phyloP scores from a whole-genome alignment of 805 yeast species.

The Candida nonsorbophila region DNA sequence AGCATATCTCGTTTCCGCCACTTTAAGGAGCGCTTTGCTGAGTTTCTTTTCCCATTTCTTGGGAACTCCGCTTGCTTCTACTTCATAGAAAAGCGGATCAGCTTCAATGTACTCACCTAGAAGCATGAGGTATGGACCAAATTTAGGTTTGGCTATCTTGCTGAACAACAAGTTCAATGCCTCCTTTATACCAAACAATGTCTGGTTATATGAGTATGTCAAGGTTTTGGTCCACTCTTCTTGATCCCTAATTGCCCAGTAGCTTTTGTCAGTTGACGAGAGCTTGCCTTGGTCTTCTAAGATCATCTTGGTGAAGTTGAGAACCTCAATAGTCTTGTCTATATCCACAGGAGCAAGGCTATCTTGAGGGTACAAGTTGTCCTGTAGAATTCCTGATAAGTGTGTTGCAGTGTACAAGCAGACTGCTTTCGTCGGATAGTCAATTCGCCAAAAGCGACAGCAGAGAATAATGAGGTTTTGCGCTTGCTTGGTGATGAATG shows the following conservation, averaged over 20 bases:
- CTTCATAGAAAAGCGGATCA: conserved; percentile 37
- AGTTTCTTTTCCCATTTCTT: conserved; percentile 43
- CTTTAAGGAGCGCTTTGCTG: conserved; percentile 26
- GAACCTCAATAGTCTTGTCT: conserved; percentile 16
- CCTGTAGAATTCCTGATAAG: conserved; percentile 24
- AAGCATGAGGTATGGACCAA: conserved; percentile 47
- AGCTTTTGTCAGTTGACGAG: conserved; percentile 24
- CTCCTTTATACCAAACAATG: conserved; percentile 41
- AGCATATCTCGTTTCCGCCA: conserved; percentile 35
- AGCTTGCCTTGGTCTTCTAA: conserved; percentile 24
- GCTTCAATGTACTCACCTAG: conserved; percentile 46
- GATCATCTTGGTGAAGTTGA: conserved; percentile 22
- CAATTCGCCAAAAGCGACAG: conserved; percentile 56
- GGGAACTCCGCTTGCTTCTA: conserved; percentile 30
- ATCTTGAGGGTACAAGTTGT: conserved; percentile 17
- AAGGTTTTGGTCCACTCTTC: conserved; percentile 46
- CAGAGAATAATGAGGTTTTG: conserved; percentile 39
- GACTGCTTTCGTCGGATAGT: conserved; percentile 43
- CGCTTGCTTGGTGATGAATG: conserved; percentile 35
- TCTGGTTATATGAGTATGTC: conserved; percentile 39
- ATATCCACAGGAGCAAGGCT: conserved; percentile 29
- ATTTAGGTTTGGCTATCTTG: conserved; percentile 46
- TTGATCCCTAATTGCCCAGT: conserved; percentile 41
- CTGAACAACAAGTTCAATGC: conserved; percentile 37
- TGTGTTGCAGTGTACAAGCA: conserved; percentile 47